These are phyloP conservation scores for Gaeumannomyces tritici DNA, from an alignment of 2,329 filamentous ascomycete genomes.

Conservation along the genomic window DNA sequence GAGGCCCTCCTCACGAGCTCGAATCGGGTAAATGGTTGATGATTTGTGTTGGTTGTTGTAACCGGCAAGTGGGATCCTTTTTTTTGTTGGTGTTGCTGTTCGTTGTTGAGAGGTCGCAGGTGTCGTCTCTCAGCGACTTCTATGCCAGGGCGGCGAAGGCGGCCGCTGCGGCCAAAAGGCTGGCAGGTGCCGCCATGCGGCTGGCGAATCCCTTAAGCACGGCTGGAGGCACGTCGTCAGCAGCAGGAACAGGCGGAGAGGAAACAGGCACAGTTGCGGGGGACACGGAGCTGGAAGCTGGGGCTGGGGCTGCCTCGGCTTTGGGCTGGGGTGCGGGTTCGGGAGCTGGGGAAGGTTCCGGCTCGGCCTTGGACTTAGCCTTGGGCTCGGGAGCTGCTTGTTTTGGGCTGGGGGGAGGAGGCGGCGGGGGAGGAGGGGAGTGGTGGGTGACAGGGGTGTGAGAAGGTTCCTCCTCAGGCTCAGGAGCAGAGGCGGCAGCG, in stretches of 20 bases:
- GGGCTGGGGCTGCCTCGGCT: not conserved
- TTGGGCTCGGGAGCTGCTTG: not conserved
- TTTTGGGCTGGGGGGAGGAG: not conserved
- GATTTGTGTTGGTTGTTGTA: not conserved
- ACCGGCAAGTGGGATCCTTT: not conserved
- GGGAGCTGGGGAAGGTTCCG: not conserved
- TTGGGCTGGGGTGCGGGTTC: not conserved
- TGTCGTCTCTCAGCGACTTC: not conserved
- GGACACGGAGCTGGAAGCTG: not conserved
- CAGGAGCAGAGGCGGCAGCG: not conserved
- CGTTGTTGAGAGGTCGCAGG: no score
- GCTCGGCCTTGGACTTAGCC: not conserved
- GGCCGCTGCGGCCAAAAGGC: not conserved
- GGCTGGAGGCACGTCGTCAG: not conserved
- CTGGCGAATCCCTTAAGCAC: not conserved
- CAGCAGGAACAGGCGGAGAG: not conserved
- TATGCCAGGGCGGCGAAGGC: not conserved
- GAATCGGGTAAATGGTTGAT: not conserved
- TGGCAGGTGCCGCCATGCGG: not conserved
- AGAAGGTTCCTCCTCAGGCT: no score
- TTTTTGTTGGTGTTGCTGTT: not conserved
- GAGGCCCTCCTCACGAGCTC: not conserved
- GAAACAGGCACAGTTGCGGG: not conserved
- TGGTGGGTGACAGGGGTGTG: no score
- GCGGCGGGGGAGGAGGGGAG: no score